Base-by-base conservation (phyloP, 2,329 filamentous ascomycete species). In the Dothidotthia symphoricarpi region DNA sequence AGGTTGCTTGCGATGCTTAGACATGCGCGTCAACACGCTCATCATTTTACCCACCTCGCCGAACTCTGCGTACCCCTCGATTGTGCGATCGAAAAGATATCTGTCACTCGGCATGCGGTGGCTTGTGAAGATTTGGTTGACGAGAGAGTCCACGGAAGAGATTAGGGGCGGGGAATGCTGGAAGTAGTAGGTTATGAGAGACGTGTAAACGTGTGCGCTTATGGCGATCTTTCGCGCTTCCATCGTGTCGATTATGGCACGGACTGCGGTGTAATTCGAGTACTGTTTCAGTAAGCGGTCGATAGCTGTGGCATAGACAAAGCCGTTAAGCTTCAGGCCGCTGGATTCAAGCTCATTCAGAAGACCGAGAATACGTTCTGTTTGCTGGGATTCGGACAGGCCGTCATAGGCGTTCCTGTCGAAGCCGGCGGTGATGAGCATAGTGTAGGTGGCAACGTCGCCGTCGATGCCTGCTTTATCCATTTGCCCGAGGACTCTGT, bases 361-460 rank as follows among this genome's bases (percentile, higher is more conserved):
- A 30, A 85, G 69, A 4, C 62, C 57, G n/a, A 72, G 53, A 6
- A 88, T 72, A 13, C 74, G 69, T 2, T 64, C 57, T 14, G 62
- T 56, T 59, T 84, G 81, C 36, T 81, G 72, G 9, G 71, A 63
- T 0, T 71, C 63, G 2, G 69, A 60, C 31, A 72, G 56, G 17
- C 50, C 34, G 25, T 66, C 55, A 28, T 79, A 65, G 51, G 45
- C 68, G 57, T 53, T 79, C 68, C 43, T 78, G 64, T 55, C 76
- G 52, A 77, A 74, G 13, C 75, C 56, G 14, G 68, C 77, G 28
- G 85, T 80, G 6, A 93, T 71, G 39, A 93, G 73, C 45, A 88
- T 80, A 15, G 81, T 86, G 63, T 86, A 87, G 0, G 88, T 93
- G 5, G 76, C 76, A n/a, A 75, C 71, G 59, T 89, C 80, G 1